Conservation (phyloP, 495 filamentous ascomycete genomes). For the Hypoxylon intermedium region DNA sequence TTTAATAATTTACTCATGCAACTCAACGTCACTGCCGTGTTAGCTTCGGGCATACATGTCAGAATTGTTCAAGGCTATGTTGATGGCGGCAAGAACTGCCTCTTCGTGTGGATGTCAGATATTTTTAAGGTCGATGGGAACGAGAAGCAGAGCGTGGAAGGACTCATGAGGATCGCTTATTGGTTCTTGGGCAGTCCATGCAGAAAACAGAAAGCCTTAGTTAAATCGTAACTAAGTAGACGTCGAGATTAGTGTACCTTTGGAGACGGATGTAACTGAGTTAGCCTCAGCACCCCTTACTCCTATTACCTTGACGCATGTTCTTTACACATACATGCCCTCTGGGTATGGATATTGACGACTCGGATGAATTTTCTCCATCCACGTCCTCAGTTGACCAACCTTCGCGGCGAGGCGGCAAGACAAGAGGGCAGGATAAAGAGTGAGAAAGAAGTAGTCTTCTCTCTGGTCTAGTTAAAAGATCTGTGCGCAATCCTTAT, state of each 20-base stretch:
- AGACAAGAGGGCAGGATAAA: not conserved
- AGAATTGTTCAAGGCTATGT: conserved; percentile 4
- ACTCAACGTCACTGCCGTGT: conserved; percentile 4
- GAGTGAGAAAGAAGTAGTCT: conserved; percentile 1
- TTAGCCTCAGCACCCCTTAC: too few species aligned
- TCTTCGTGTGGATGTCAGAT: conserved; percentile 2
- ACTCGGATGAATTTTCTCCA: not conserved
- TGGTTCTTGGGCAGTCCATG: not conserved
- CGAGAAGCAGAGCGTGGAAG: not conserved
- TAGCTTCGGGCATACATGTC: not conserved
- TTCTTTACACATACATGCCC: too few species aligned
- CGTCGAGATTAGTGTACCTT: too few species aligned
- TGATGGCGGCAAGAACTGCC: not conserved
- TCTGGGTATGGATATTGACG: not conserved
- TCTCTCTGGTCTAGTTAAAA: not conserved
- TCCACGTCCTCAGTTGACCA: not conserved
- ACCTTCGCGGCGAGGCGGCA: conserved; percentile 1
- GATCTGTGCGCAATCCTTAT: not conserved
- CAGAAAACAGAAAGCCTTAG: not conserved
- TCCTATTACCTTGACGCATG: too few species aligned
- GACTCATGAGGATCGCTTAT: not conserved
- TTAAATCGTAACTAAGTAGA: not conserved
- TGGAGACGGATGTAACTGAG: too few species aligned
- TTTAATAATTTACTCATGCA: conserved; percentile 1
- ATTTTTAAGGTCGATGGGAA: conserved; percentile 2